A percentile compares a stretch with the other conserved stretches of the same genome.
phyloP scores from a whole-genome alignment of 106 monocot species.

The Narthecium ossifragum region DNA sequence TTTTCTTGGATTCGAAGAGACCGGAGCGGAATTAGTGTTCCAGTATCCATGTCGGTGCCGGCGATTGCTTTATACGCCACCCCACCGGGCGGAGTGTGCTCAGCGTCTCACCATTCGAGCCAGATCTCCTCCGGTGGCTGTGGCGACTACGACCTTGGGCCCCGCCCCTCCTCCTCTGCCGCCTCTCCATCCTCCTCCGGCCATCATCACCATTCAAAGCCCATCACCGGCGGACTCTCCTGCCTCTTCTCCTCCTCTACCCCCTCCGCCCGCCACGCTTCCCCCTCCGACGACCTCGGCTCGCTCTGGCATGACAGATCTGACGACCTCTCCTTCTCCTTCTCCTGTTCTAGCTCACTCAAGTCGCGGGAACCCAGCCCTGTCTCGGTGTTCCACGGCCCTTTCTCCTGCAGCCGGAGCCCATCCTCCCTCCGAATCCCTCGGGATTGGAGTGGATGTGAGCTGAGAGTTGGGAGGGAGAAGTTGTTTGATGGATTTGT shows the following conservation, averaged over 20 bases:
- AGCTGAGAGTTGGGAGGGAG: slow-evolving; percentile 41
- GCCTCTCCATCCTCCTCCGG: slow-evolving; percentile 15
- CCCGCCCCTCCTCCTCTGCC: slow-evolving; percentile 31
- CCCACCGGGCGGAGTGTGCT: slow-evolving; percentile 54
- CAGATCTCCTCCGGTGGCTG: slow-evolving; percentile 21
- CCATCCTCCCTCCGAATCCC: slow-evolving; percentile 30
- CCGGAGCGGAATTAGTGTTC: too few relatives aligned
- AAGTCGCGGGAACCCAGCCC: slow-evolving; percentile 82
- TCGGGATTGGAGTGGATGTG: slow-evolving; percentile 20
- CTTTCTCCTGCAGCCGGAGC: slow-evolving; percentile 42
- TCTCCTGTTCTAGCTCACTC: slow-evolving; percentile 45
- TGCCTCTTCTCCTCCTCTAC: slow-evolving; percentile 56
- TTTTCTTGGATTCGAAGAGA: too few relatives aligned
- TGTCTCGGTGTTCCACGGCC: slow-evolving; percentile 72
- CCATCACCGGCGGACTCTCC: slow-evolving; percentile 69
- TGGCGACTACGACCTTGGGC: slow-evolving; percentile 48
- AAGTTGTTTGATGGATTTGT: slow-evolving; percentile 52
- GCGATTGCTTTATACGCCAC: slow-evolving; percentile 77
- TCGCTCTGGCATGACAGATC: slow-evolving; percentile 40
- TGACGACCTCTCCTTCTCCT: slow-evolving; percentile 49
- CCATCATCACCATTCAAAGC: too few relatives aligned
- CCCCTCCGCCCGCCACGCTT: slow-evolving; percentile 11
- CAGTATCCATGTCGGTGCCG: slow-evolving; percentile 61
- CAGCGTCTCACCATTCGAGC: slow-evolving; percentile 38
- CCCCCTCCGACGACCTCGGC: slow-evolving; percentile 30